phyloP scores from a whole-genome alignment of 345 rosid genomes.

The Sapria himalayana region DNA sequence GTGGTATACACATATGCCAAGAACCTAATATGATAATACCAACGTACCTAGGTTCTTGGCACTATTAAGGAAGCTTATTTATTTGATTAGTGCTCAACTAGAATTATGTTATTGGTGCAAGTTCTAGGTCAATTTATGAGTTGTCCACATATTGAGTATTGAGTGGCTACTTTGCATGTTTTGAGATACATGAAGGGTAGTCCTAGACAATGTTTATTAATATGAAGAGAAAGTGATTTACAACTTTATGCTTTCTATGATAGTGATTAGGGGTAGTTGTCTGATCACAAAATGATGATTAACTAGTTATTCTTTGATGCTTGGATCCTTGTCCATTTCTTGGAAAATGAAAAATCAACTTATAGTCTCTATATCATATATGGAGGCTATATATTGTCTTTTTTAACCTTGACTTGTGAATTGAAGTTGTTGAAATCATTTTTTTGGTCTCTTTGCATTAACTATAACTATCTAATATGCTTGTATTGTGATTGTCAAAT shows the following conservation, averaged over 20 bases:
- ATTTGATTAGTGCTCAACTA: too few species aligned
- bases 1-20: too few species aligned
- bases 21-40: too few species aligned
- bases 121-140: neutral
- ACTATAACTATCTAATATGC: neutral
- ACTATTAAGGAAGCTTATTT: too few species aligned
- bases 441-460: neutral
- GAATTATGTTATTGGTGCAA: constrained; percentile 1
- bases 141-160: neutral
- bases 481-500: neutral
- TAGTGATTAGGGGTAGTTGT: neutral
- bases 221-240: neutral
- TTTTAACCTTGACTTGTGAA: neutral
- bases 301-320: neutral
- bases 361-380: neutral
- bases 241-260: neutral
- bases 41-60: too few species aligned
- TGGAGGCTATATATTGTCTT: neutral
- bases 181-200: neutral
- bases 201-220: neutral
- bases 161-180: neutral
- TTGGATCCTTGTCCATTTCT: neutral
- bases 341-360: constrained; percentile 1
- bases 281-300: neutral
- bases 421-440: neutral